Base-by-base conservation (phyloP, 345 rosid species). In the Schrenkiella parvula region DNA sequence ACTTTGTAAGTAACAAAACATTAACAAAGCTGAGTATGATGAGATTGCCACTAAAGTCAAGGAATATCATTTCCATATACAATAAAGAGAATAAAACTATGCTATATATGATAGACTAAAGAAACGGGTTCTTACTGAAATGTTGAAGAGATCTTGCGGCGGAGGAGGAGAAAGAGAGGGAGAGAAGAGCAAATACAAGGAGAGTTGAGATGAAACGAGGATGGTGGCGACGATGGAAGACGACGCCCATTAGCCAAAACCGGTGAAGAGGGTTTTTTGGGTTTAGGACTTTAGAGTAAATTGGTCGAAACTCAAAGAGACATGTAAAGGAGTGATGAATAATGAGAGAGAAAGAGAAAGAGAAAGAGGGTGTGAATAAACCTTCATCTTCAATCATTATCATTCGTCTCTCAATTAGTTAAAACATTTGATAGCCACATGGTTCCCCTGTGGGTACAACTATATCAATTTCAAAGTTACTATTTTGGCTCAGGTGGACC, bases 221-320 rank as follows among this genome's bases (percentile, higher is more conserved):
- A 52, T 53, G 51, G 18, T 29, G 23, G 60, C 35, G 37, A 25
- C 50, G 50, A 25, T 39, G 50, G 51, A 37, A 28, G 59, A 70
- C 39, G 12, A 70, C 41, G n/a, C 67, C 74, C 67, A 59, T 70
- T 38, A 59, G 50, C 51, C 41, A 47, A 29, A 47, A 25, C 37
- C 29, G 19, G 58, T 35, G 50, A 58, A 9, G 48, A 58, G 21
- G n/a, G 19, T 8, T 18, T 46, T 25, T 56, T 26, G 62, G 65
- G 46, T 69, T 32, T 57, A 69, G 56, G 18, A 69, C 21, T 32
- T 69, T 57, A 22, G 41, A 8, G 21, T 67, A 41, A 39, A 39
- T 13, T 39, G 29, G 51, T 68, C 42, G 7, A 68, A 25, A 68
- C 53, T 54, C 52, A 53, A 28, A 67, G 39, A 53, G 21, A 56